These are phyloP conservation scores for Eucalyptus lansdowneana DNA, from an alignment of 345 rosid species.

Conservation along the genomic window DNA sequence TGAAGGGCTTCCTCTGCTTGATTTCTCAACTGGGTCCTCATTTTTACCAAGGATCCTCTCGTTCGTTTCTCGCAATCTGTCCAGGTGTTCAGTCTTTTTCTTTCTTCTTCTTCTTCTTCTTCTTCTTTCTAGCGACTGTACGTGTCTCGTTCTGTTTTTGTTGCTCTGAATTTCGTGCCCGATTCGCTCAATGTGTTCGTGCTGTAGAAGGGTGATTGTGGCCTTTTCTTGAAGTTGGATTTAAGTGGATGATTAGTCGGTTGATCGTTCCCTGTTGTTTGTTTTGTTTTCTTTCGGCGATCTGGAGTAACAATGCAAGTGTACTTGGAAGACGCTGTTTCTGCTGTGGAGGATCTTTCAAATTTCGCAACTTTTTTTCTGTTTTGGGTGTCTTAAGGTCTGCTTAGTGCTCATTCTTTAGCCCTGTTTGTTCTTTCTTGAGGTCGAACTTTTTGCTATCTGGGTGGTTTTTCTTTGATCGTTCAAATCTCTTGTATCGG, in stretches of 20 bases:
- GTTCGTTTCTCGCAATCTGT: neutral
- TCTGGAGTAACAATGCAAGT: neutral
- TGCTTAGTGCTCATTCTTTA: neutral
- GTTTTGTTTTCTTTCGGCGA: neutral
- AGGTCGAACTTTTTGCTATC: neutral
- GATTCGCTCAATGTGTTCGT: neutral
- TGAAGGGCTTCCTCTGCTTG: neutral
- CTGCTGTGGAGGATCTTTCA: neutral
- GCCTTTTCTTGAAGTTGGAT: neutral
- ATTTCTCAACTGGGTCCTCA: neutral
- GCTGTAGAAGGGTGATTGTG: neutral
- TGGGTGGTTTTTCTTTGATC: neutral
- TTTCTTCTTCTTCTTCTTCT: too few relatives aligned
- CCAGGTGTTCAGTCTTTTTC: neutral
- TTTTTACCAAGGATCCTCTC: neutral
- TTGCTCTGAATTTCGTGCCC: neutral
- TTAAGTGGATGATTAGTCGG: neutral
- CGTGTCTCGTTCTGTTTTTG: neutral
- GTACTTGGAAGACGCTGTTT: neutral
- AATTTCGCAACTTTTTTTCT: neutral
- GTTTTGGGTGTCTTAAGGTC: neutral
- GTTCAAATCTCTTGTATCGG: neutral
- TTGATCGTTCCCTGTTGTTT: neutral
- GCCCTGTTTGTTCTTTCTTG: neutral
- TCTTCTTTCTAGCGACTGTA: neutral